Evolutionary conservation across 2,329 filamentous ascomycete genomes (phyloP).

Genomic region (Scedosporium boydii): DNA sequence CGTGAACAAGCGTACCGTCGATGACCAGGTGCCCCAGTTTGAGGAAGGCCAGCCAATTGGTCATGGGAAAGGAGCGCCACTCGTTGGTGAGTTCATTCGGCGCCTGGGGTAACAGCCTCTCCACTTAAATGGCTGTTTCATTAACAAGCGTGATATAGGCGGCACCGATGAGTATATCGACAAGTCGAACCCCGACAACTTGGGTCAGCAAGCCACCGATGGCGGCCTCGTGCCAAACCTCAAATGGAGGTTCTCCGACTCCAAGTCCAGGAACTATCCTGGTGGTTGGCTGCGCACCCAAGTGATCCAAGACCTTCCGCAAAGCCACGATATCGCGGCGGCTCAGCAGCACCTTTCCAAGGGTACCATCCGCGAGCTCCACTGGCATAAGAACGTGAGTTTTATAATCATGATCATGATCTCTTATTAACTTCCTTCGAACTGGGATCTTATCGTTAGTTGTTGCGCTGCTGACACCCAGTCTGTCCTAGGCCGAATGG

Average conservation of each 20-base stretch:
- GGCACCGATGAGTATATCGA: conserved; percentile 55
- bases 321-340: conserved; percentile 55
- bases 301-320: conserved; percentile 55
- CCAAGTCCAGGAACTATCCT: conserved; percentile 49
- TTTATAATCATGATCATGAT: conserved; percentile 9
- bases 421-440: not conserved
- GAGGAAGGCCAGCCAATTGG: conserved; percentile 44
- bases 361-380: conserved; percentile 55
- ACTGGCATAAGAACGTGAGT: conserved; percentile 58
- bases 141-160: conserved; percentile 28
- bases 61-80: conserved; percentile 46
- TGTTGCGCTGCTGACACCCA: too few species aligned
- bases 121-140: too few species aligned
- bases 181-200: conserved; percentile 52
- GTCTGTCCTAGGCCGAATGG: conserved; percentile 48
- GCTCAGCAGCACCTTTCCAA: conserved; percentile 61
- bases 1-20: not conserved
- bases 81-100: conserved; percentile 37
- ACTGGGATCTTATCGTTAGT: not conserved
- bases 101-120: not conserved
- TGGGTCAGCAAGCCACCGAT: conserved; percentile 53
- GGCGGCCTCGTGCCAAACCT: conserved; percentile 55
- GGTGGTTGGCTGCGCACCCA: conserved; percentile 61
- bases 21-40: conserved; percentile 23
- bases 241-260: conserved; percentile 62